Conservation (phyloP, 495 filamentous ascomycete genomes). For the Daldinia loculata region DNA sequence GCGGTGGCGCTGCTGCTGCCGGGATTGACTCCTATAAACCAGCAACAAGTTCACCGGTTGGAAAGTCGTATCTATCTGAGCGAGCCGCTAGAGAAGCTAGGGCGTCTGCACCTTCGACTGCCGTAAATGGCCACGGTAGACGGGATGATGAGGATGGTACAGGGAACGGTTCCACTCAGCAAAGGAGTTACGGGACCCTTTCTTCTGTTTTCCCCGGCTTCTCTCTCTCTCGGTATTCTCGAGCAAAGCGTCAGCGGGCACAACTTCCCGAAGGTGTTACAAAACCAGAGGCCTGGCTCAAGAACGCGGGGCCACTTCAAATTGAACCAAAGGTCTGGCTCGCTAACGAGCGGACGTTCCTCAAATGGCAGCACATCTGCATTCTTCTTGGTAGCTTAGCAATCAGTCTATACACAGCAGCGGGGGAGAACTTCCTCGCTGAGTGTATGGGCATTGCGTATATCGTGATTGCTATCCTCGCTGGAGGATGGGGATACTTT, state of each 20-base stretch:
- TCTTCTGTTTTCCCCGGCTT: slow-evolving; percentile 75
- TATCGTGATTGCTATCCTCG: slow-evolving; percentile 80
- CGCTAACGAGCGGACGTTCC: slow-evolving; percentile 95
- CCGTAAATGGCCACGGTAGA: slow-evolving; percentile 29
- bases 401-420: slow-evolving; percentile 86
- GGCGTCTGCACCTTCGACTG: slow-evolving; percentile 26
- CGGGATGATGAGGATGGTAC: slow-evolving; percentile 41
- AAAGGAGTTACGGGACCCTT: slow-evolving; percentile 58
- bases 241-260: slow-evolving; percentile 53
- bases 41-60: slow-evolving; percentile 68
- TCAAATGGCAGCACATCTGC: slow-evolving; percentile 96
- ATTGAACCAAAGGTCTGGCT: slow-evolving; percentile 99
- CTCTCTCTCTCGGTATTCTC: slow-evolving; percentile 74
- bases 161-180: slow-evolving; percentile 45
- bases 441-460: slow-evolving; percentile 81
- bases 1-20: slow-evolving; percentile 51
- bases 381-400: slow-evolving; percentile 84
- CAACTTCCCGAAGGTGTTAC: slow-evolving; percentile 83
- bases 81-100: slow-evolving; percentile 54
- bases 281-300: slow-evolving; percentile 85
- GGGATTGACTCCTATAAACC: slow-evolving; percentile 58
- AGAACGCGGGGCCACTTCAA: slow-evolving; percentile 86
- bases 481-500: slow-evolving; percentile 85
- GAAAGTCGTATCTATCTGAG: slow-evolving; percentile 62
- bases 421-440: slow-evolving; percentile 77